Conservation (phyloP, 805 yeast genomes). For the Osmozyma mogii region DNA sequence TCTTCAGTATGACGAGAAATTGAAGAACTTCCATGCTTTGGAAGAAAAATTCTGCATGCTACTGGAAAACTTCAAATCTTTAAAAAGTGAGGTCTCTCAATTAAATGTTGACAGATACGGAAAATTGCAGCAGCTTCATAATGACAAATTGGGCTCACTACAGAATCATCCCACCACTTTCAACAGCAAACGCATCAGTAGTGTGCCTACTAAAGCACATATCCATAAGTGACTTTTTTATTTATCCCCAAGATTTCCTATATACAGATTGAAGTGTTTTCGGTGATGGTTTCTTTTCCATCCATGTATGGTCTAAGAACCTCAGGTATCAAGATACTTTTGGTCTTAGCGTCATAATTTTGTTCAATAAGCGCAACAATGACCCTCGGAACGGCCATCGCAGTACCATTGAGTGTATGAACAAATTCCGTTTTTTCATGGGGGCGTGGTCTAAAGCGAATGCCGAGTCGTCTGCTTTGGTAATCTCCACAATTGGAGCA, state of each 20-base stretch:
- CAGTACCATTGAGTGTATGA: conserved; percentile 91
- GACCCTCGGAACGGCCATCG: conserved; percentile 89
- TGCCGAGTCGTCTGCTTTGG: conserved; percentile 77
- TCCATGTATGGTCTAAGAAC: conserved; percentile 70
- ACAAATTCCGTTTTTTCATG: conserved; percentile 39
- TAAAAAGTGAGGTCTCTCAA: not conserved
- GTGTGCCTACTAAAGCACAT: conserved; percentile 6
- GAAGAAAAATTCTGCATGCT: too few species aligned
- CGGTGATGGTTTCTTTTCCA: conserved; percentile 33
- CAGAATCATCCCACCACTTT: not conserved
- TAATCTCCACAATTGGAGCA: conserved; percentile 89
- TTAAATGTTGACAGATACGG: not conserved
- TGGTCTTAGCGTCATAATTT: conserved; percentile 52
- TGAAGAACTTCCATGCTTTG: too few species aligned
- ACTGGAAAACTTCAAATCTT: not conserved
- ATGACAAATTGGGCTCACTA: too few species aligned
- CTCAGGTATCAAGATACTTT: conserved; percentile 55
- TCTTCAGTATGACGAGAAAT: too few species aligned
- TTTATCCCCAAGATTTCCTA: conserved; percentile 2
- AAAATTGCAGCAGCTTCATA: not conserved
- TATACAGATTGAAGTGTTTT: conserved; percentile 3
- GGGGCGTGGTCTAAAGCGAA: conserved; percentile 40
- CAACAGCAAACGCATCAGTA: conserved; percentile 2
- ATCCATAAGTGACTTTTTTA: conserved; percentile 10
- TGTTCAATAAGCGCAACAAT: conserved; percentile 87